Conservation (phyloP, 805 yeast genomes). For the Ogataea neopini region DNA sequence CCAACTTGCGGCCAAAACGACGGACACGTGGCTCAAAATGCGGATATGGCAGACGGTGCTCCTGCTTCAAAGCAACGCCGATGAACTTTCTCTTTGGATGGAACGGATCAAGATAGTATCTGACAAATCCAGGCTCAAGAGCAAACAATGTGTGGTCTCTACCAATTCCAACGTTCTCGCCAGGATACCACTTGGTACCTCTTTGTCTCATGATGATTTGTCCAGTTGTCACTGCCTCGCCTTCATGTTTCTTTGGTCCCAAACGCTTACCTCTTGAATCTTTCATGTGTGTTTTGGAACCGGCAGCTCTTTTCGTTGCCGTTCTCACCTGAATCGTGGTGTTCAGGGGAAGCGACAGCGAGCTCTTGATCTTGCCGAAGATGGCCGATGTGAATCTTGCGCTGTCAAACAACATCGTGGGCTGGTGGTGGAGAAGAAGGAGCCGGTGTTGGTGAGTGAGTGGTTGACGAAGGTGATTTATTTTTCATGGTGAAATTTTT, state of each 20-base stretch:
- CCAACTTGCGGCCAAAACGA: constrained; percentile 71
- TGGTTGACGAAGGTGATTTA: not conserved
- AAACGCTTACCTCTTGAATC: constrained; percentile 94
- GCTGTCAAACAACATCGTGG: constrained; percentile 7
- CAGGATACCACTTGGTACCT: constrained; percentile 94
- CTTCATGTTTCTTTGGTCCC: constrained; percentile 88
- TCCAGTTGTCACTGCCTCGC: constrained; percentile 73
- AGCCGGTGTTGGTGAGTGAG: not conserved
- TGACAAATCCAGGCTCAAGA: constrained; percentile 87
- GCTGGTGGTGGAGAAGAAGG: not conserved
- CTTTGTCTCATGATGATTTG: constrained; percentile 91
- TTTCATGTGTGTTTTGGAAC: constrained; percentile 90
- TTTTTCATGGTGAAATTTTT: not conserved
- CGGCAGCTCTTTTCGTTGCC: constrained; percentile 93
- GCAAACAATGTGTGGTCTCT: constrained; percentile 93
- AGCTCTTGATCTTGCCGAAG: constrained; percentile 15
- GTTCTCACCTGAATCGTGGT: constrained; percentile 58
- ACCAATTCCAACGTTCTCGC: constrained; percentile 88
- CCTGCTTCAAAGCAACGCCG: constrained; percentile 76
- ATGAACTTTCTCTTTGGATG: constrained; percentile 90
- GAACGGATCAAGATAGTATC: constrained; percentile 92
- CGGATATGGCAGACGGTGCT: constrained; percentile 73
- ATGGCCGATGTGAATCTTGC: constrained; percentile 10
- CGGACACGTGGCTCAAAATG: constrained; percentile 89
- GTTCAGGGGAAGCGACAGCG: constrained; percentile 11